Evolutionary conservation across 306 rosid species (phyloP).

Genomic region (Quercus bicolor): DNA sequence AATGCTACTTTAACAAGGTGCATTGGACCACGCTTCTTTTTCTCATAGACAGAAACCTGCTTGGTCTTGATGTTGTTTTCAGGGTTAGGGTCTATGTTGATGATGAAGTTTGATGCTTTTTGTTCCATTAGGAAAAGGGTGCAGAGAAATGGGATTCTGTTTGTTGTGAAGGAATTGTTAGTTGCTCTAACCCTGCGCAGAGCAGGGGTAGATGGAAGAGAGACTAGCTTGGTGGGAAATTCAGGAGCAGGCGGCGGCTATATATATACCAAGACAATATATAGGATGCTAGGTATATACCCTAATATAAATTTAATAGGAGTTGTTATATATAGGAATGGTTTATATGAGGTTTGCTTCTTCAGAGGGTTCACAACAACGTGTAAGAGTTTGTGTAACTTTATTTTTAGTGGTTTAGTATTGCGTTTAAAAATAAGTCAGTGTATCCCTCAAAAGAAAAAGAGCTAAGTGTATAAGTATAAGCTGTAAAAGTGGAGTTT

Average conservation of each 20-base stretch:
- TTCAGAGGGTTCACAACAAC: not conserved
- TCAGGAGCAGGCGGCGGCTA: not conserved
- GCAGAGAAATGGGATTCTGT: not conserved
- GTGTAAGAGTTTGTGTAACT: too few relatives aligned
- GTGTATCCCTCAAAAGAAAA: too few relatives aligned
- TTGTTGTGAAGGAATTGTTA: not conserved
- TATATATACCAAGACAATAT: conserved; percentile 1
- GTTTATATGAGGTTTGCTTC: not conserved
- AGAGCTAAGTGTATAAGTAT: too few relatives aligned
- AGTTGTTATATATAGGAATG: not conserved
- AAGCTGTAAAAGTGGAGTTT: too few relatives aligned
- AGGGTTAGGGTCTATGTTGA: not conserved
- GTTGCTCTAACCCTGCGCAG: conserved; percentile 20
- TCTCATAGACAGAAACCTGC: not conserved
- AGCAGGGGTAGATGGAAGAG: conserved; percentile 31
- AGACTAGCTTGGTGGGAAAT: not conserved
- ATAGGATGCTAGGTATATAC: not conserved
- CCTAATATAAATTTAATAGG: not conserved
- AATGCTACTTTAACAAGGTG: conserved; percentile 35
- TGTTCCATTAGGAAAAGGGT: conserved; percentile 23
- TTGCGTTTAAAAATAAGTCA: too few relatives aligned
- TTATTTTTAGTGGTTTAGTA: too few relatives aligned
- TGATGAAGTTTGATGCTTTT: not conserved
- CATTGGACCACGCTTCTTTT: conserved; percentile 28
- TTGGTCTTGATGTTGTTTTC: not conserved